Evolutionary conservation across 257 asterid genomes (phyloP).

Genomic region (Verbascum thapsus): DNA sequence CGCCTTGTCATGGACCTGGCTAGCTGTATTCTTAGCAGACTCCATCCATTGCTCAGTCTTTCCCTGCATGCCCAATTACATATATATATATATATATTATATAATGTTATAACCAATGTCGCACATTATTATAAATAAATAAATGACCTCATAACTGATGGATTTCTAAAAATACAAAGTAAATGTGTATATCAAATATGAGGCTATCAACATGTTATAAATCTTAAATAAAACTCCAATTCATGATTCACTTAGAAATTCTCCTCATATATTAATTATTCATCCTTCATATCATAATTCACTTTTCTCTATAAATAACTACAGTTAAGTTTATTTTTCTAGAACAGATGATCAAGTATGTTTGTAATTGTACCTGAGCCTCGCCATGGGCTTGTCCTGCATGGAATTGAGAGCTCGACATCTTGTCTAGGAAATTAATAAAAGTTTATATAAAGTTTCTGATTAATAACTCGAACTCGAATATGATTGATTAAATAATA

Average conservation of each 20-base stretch:
- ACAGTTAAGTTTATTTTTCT: background rate
- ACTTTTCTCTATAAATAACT: too few species aligned
- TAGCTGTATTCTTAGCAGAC: constrained; percentile 47
- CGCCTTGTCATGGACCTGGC: constrained; percentile 50
- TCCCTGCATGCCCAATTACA: constrained; percentile 37
- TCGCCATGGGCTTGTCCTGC: constrained; percentile 52
- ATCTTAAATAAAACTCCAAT: too few species aligned
- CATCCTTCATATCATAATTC: too few species aligned
- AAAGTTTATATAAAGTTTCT: background rate
- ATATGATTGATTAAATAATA: background rate
- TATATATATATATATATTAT: background rate
- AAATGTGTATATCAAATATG: too few species aligned
- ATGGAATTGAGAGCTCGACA: constrained; percentile 51
- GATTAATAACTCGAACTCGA: background rate
- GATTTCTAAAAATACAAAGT: too few species aligned
- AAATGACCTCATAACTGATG: too few species aligned
- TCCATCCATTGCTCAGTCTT: constrained; percentile 57
- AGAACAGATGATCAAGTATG: too few species aligned
- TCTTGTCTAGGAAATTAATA: constrained; percentile 25
- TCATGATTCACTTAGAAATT: too few species aligned
- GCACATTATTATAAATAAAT: too few species aligned
- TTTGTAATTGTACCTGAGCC: constrained; percentile 31
- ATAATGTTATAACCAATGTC: too few species aligned
- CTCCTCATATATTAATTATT: too few species aligned
- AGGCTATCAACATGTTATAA: too few species aligned